Percentiles rank a stretch among this genome's conserved stretches.
These are phyloP conservation scores for Bocquillonia castaneifolia DNA, from an alignment of 441 rosid genomes.

Conservation along the genomic window DNA sequence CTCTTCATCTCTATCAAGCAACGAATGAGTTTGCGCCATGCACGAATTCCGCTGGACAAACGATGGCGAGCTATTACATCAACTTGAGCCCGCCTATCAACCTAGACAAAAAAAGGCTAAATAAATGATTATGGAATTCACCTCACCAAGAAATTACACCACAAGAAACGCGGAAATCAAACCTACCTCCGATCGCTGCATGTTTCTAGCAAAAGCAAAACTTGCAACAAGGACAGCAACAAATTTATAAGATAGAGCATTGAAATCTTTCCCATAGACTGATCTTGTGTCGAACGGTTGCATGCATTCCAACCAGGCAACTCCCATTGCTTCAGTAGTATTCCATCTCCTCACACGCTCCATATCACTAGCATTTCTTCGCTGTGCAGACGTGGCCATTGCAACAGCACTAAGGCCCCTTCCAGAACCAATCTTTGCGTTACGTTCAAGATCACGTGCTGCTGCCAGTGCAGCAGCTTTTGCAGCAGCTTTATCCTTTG, in stretches of 20 bases:
- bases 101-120: slow-evolving; percentile 40
- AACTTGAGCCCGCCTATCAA: slow-evolving; percentile 89
- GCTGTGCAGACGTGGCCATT: slow-evolving; percentile 98
- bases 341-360: slow-evolving; percentile 97
- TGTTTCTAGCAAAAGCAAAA: slow-evolving; percentile 97
- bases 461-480: slow-evolving; percentile 99
- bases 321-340: slow-evolving; percentile 91
- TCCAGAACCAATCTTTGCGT: slow-evolving; percentile 98
- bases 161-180: slow-evolving; percentile 25
- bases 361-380: slow-evolving; percentile 82
- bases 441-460: slow-evolving; percentile 98
- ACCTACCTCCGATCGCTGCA: slow-evolving; percentile 99
- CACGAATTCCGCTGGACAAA: slow-evolving; percentile 62
- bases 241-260: slow-evolving; percentile 90
- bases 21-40: slow-evolving; percentile 91
- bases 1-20: slow-evolving; percentile 80
- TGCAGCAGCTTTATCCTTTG: slow-evolving; percentile 96
- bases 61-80: slow-evolving; percentile 58
- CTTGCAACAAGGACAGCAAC: slow-evolving; percentile 97
- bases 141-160: slow-evolving; percentile 22
- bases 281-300: slow-evolving; percentile 92
- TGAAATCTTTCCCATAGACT: slow-evolving; percentile 97
- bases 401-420: slow-evolving; percentile 99
- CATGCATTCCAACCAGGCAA: slow-evolving; percentile 99
- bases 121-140: slow-evolving; percentile 12